Base-by-base conservation (phyloP, 2,329 filamentous ascomycete genomes). In the Cephalotrichum gorgonifer region DNA sequence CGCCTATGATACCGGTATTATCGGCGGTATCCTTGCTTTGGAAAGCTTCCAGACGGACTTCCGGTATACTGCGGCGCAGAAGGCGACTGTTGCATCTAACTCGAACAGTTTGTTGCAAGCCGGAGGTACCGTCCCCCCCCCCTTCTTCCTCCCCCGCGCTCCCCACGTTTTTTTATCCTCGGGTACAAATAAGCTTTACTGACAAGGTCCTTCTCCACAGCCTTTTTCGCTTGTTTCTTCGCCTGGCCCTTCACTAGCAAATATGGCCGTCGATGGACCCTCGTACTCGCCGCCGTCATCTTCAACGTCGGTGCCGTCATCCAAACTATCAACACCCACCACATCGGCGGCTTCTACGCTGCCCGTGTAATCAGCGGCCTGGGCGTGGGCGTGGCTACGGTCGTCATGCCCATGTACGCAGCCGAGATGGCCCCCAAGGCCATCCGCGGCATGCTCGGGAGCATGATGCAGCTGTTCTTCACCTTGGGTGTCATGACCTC, bases 401-500 rank as follows among this genome's bases (percentile, higher is more conserved):
- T 67, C 47, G 62, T 71, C 33, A 67, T 72, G n/a, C 71, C 71
- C 44, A 67, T 73, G 56, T 72, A 66, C 55, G 63, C 60, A 25
- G 63, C 64, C 22, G 71, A 74, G 58, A 70, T 71, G 64, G 63
- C 68, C 0, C 73, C 73, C 15, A 72, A 71, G 48, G 57, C 68
- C 22, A 63, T 73, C 35, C 65, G 71, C 38, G 71, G 68, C 9
- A 58, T 61, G 33, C 60, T 73, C 6, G 68, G 66, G 35, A 64
- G 61, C 54, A 62, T 70, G 57, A 73, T 72, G 52, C 69, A 72
- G 53, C 66, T 68, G 57, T 68, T 71, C 56, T 68, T 69, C 52
- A 69, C 67, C 4, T 58, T 68, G 5, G 69, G 69, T 15, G 66
- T 68, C 17, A 62, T 70, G 52, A 64, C 63, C 6, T 61, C 60